phyloP scores from a whole-genome alignment of 148 eudicot species.

The Pouteria glomerata region DNA sequence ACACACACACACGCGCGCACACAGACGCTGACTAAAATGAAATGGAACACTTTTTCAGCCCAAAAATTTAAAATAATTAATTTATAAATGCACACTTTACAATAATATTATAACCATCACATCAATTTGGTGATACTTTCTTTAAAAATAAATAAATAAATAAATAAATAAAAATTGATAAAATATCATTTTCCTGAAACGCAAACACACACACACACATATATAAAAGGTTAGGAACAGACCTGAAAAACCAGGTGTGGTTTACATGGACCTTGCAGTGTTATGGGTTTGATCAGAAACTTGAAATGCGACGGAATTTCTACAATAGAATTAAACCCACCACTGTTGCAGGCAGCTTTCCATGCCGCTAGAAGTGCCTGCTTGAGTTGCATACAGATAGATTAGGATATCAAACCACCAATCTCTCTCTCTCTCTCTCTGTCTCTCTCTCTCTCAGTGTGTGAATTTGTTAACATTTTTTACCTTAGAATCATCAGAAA shows the following conservation, averaged over 20 bases:
- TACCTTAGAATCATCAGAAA: conserved; percentile 75
- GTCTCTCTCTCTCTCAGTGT: not conserved
- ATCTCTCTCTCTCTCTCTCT: not conserved
- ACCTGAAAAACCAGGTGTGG: conserved; percentile 71
- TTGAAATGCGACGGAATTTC: conserved; percentile 47
- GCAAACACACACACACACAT: too few relatives aligned
- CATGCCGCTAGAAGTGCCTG: conserved; percentile 79
- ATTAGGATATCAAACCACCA: not conserved
- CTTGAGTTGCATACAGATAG: not conserved
- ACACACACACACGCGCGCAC: too few relatives aligned
- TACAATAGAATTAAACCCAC: conserved; percentile 39
- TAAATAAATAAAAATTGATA: too few relatives aligned
- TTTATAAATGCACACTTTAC: too few relatives aligned
- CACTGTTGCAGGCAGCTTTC: conserved; percentile 68
- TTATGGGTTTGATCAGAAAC: conserved; percentile 58
- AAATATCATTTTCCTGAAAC: too few relatives aligned
- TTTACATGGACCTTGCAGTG: conserved; percentile 79
- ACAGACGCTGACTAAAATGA: too few relatives aligned
- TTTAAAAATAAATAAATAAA: too few relatives aligned
- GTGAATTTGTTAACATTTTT: not conserved
- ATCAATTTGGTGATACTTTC: too few relatives aligned
- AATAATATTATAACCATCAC: too few relatives aligned
- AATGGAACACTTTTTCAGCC: too few relatives aligned
- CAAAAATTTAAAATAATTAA: too few relatives aligned
- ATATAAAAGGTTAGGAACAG: not conserved